Evolutionary conservation across 2,329 filamentous ascomycete species (phyloP), one percentile per base, ranked within the genome.

Genomic region (Clonostachys rosea): DNA sequence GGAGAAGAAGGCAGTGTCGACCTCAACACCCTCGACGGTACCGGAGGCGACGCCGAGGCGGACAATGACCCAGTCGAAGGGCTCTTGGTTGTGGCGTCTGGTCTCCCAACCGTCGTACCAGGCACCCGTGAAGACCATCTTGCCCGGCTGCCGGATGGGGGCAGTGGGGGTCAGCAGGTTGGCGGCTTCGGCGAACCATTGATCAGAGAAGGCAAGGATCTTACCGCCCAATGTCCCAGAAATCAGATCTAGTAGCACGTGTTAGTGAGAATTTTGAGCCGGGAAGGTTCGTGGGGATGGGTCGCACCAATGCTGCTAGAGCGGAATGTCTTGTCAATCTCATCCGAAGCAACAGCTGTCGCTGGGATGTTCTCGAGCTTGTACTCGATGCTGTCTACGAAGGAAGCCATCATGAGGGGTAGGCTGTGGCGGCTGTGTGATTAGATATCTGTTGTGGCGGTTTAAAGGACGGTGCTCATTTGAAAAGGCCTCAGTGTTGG

Each of bases 1-100:
- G 50, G 79, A 83, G 75, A 92, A 94, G 71, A 84, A 89, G 44
- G 86, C 82, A 4, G 89, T 92, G 67, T 92, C 87, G 52, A 92
- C 76, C 68, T 92, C 89, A 43, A 91, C 72, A 14, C 89, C 89
- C 50, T 80, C 76, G 30, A 92, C 79, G 14, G 75, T 84, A 42
- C 87, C 89, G 2, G 84, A 88, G 10, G 86, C 79, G 36, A 87
- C 83, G 43, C 83, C 83, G 6, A 87, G 72, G 47, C 81, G 77
- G 51, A 86, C 75, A 50, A 86, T 71, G 17, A 83, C 83, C 74
- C 81, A 87, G 69, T 87, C 83, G 55, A 85, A 86, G 1, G 77
- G 71, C 50, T 75, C 77, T 11, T 71, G 59, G 63, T 87, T 87
- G 68, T 87, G 83, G 53, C 83, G 70, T 44, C 83, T 71, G 12